phyloP scores from a whole-genome alignment of 768 basidiomycete species.

The Pleurotus giganteus region DNA sequence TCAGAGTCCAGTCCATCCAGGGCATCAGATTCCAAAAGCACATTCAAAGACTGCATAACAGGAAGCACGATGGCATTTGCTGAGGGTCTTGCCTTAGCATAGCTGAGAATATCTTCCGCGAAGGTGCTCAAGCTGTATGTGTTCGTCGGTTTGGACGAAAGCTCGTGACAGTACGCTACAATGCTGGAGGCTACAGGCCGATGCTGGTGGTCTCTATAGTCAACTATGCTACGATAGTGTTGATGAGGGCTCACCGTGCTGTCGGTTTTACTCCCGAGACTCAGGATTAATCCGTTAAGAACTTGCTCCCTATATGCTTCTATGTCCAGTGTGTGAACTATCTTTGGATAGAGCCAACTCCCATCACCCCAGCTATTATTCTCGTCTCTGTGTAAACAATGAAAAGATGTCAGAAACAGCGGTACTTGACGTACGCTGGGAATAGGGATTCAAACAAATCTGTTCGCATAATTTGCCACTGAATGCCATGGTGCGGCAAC shows the following conservation, averaged over 20 bases:
- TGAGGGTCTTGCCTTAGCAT: conserved; percentile 50
- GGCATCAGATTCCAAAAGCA: conserved; percentile 68
- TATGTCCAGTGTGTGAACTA: conserved; percentile 63
- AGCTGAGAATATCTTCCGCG: conserved; percentile 53
- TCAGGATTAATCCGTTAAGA: conserved; percentile 72
- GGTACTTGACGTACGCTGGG: conserved; percentile 34
- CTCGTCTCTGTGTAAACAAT: conserved; percentile 26
- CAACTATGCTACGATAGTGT: conserved; percentile 8
- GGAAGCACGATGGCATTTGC: conserved; percentile 82
- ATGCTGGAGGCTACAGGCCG: conserved; percentile 64
- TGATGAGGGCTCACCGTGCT: conserved; percentile 60
- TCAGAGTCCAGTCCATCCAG: conserved; percentile 45
- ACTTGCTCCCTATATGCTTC: conserved; percentile 58
- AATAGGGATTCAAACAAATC: conserved; percentile 54
- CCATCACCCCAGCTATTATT: conserved; percentile 67
- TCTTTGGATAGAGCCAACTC: conserved; percentile 71
- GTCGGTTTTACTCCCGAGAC: conserved; percentile 80
- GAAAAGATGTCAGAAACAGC: neutral
- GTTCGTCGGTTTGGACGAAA: conserved; percentile 39
- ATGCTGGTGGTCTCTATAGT: conserved; percentile 45
- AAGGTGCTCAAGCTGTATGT: conserved; percentile 52
- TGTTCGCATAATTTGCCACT: conserved; percentile 53
- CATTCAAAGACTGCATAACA: conserved; percentile 69
- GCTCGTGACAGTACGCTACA: conserved; percentile 48
- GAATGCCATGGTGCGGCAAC: conserved; percentile 37